A percentile compares a stretch with the other conserved stretches of the same genome.
Conservation (phyloP, 179 eudicot genomes). For the Beta corolliflora region DNA sequence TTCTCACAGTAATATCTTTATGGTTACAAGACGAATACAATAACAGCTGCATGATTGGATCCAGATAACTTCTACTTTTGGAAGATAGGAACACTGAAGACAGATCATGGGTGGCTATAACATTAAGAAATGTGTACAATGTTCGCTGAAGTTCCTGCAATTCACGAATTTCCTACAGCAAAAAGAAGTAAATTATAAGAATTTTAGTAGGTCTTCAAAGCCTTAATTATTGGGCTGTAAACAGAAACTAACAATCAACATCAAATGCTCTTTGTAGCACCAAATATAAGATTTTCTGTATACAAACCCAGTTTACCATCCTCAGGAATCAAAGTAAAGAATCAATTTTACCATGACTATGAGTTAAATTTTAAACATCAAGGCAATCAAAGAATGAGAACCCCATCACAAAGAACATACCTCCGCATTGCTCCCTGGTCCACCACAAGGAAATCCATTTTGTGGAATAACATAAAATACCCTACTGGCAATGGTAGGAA, state of each 20-base stretch:
- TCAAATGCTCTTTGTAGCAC: not conserved
- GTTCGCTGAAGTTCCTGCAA: constrained; percentile 82
- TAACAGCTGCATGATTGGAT: constrained; percentile 73
- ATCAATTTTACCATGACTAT: not conserved
- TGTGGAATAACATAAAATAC: constrained; percentile 70
- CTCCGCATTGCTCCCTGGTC: constrained; percentile 93
- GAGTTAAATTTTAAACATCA: not conserved
- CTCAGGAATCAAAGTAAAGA: not conserved
- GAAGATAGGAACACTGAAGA: constrained; percentile 80
- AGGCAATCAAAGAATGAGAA: not conserved
- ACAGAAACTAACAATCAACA: not conserved
- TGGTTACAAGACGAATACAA: constrained; percentile 71
- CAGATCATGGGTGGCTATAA: constrained; percentile 82
- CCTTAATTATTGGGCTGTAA: not conserved
- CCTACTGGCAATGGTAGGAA: constrained; percentile 75
- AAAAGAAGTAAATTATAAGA: constrained; percentile 17
- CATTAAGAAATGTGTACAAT: constrained; percentile 81
- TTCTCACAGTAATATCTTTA: constrained; percentile 74
- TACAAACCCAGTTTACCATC: constrained; percentile 10
- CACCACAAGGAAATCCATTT: constrained; percentile 74
- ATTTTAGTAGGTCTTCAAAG: not conserved
- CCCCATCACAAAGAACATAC: constrained; percentile 35
- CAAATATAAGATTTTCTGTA: not conserved
- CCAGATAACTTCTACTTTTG: constrained; percentile 58
- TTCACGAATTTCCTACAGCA: constrained; percentile 86